Evolutionary conservation across 805 yeast species (phyloP), one percentile per base, ranked within the genome.

Genomic region (Hanseniaspora singularis): DNA sequence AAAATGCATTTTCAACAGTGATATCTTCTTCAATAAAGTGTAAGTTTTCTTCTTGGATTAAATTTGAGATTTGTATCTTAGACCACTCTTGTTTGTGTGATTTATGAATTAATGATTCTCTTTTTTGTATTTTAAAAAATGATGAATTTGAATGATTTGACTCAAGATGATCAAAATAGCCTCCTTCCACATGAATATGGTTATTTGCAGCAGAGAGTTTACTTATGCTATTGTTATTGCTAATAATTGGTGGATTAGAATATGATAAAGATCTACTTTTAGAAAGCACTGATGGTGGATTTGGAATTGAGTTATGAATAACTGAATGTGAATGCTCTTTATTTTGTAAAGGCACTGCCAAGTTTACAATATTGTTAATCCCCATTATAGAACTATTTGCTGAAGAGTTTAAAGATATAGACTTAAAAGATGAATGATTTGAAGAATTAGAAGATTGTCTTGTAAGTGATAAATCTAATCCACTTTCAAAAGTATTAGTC

Each of bases 1-100:
- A 86, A 65, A 84, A 92, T 2, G 97, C 96, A 48, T 77, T 72
- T 61, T 89, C 96, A 19, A 89, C 94, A 3, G 95, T 76, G 6
- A 36, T 47, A 30, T 76, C 67, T 5, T 74, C 64, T 2, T 79
- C 76, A 51, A 44, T 32, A 37, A 44, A 44, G 31, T 30, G 48
- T n/a, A 44, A n/a, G 14, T 44, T 37, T 22, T 44, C 48, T 30
- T 44, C 48, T 37, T 44, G 94, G 33, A 87, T 79, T 54, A 92
- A 70, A 54, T 84, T 92, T 12, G 72, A 62, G 51, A 92, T 68
- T 33, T 72, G 74, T 19, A 84, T 74, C 51, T 79, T 81, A 56
- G 75, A 75, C 94, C 95, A 85, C 54, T 81, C 56, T 28, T 57
- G 60, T 28, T 54, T 47, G 43, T 62, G 66, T 3, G 59, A 55